These are phyloP conservation scores for Ascobolus immersus DNA, from an alignment of 495 filamentous ascomycete species.

Conservation along the genomic window DNA sequence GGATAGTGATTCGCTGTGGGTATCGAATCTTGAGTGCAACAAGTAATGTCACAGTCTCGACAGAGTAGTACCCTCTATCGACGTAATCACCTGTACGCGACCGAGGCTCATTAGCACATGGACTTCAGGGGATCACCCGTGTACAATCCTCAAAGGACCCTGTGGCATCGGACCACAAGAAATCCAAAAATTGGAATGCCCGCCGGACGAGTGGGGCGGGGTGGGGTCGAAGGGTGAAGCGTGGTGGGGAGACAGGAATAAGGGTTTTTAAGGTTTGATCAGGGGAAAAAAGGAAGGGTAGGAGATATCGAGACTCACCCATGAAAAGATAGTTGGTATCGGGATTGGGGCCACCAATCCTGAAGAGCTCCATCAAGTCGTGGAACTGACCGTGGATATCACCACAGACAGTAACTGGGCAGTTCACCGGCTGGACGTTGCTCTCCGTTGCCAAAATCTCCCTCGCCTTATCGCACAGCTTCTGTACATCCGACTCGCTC, in stretches of 20 bases:
- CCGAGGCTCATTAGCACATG: not conserved
- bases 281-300: too few species aligned
- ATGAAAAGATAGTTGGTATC: slow-evolving; percentile 93
- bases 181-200: too few species aligned
- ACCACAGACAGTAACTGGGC: slow-evolving; percentile 76
- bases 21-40: slow-evolving; percentile 92
- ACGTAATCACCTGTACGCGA: slow-evolving; percentile 59
- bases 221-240: too few species aligned
- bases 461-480: slow-evolving; percentile 91
- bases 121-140: not conserved
- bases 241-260: too few species aligned
- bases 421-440: slow-evolving; percentile 97
- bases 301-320: too few species aligned
- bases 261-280: too few species aligned
- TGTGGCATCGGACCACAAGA: slow-evolving; percentile 13
- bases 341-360: slow-evolving; percentile 72
- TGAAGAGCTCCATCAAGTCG: slow-evolving; percentile 84
- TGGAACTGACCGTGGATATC: slow-evolving; percentile 90
- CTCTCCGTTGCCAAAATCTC: slow-evolving; percentile 93
- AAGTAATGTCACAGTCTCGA: slow-evolving; percentile 83
- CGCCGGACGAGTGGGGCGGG: too few species aligned
- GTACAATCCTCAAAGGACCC: slow-evolving; percentile 3
- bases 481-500: slow-evolving; percentile 77
- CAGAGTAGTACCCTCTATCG: slow-evolving; percentile 89
- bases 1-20: slow-evolving; percentile 84